Base-by-base conservation (phyloP, 192 early-diverging fungal genomes). In the Podila clonocystis region DNA sequence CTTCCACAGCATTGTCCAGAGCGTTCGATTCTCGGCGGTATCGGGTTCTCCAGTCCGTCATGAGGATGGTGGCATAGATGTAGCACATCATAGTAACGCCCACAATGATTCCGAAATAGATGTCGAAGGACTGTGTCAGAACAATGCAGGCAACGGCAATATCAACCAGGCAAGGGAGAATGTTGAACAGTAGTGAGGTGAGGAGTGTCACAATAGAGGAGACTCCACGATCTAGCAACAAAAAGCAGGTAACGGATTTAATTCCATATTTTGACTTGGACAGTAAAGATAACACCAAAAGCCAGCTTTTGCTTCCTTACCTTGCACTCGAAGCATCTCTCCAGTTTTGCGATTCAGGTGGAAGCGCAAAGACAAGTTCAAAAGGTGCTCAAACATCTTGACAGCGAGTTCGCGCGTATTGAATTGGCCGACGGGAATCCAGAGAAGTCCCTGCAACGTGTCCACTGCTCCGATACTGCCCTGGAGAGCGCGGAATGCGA, bases 321-420 rank as follows among this genome's bases (percentile, higher is more conserved):
- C 87, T 87, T 87, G 89, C n/a, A 97, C 96, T 3, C 98, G 89
- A 24, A 95, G 93, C 63, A 99, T 89, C 7, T 95, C 97, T 58
- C 98, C 98, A 3, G 98, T 99, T 83, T 99, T 96, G 48, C 97
- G 90, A 38, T 89, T 90, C 15, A 98, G 87, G 74, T 99, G 98
- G 83, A 97, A 99, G 20, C 88, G 85, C 49, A 97, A 83, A 49
- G 98, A 97, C 55, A 99, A 87, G 36, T 90, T 74, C 45, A 94
- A 87, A 41, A 99, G 73, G 69, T 99, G 98, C 68, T 91, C 88
- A 86, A 97, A 99, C 57, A 98, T 95, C 62, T 92, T 91, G 26
- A 93, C 85, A 2, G 96, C 92, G 12, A 97, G 90, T 24, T 85
- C 83, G 5, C 83, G 38, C 5, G 83, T 85, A 30, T 80, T 85